Conservation (phyloP, 352 stramenopile species). For the Phytophthora brassicae region DNA sequence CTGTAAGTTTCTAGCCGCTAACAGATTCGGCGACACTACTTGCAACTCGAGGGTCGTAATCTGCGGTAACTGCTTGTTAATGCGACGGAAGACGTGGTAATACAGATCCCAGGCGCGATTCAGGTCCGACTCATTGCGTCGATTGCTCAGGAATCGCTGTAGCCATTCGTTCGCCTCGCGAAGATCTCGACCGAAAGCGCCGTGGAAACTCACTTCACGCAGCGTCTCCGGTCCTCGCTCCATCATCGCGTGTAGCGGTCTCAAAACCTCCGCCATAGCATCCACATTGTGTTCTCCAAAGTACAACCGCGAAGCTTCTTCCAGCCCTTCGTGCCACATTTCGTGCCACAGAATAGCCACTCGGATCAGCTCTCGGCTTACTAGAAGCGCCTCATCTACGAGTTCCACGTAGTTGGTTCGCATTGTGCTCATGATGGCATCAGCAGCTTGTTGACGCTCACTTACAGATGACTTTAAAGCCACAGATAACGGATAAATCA, state of each 20-base stretch:
- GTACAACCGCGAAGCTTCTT: slow-evolving; percentile 96
- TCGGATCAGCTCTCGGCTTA: slow-evolving; percentile 98
- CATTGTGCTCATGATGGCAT: slow-evolving; percentile 95
- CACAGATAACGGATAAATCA: slow-evolving; percentile 98
- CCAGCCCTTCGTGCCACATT: slow-evolving; percentile 97
- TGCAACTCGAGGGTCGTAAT: slow-evolving; percentile 96
- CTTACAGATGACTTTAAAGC: slow-evolving; percentile 94
- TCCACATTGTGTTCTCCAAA: slow-evolving; percentile 97
- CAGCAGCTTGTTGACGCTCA: slow-evolving; percentile 88
- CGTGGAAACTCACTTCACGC: slow-evolving; percentile 79
- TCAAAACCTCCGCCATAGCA: slow-evolving; percentile 94
- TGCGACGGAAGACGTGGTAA: slow-evolving; percentile 96
- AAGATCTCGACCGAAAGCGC: slow-evolving; percentile 92
- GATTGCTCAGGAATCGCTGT: slow-evolving; percentile 59
- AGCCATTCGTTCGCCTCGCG: slow-evolving; percentile 82
- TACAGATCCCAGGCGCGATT: slow-evolving; percentile 98
- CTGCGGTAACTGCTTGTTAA: slow-evolving; percentile 89
- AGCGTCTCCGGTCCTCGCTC: slow-evolving; percentile 84
- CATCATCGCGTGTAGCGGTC: slow-evolving; percentile 93
- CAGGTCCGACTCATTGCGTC: slow-evolving; percentile 79
- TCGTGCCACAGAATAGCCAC: slow-evolving; percentile 99
- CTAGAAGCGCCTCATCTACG: slow-evolving; percentile 93
- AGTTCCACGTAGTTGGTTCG: slow-evolving; percentile 92
- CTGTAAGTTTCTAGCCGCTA: slow-evolving; percentile 91
- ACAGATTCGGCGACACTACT: slow-evolving; percentile 94